Percentiles rank a stretch among this genome's conserved stretches.
These are phyloP conservation scores for Mesembryanthemum crystallinum DNA, from an alignment of 148 eudicot species.

Conservation along the genomic window DNA sequence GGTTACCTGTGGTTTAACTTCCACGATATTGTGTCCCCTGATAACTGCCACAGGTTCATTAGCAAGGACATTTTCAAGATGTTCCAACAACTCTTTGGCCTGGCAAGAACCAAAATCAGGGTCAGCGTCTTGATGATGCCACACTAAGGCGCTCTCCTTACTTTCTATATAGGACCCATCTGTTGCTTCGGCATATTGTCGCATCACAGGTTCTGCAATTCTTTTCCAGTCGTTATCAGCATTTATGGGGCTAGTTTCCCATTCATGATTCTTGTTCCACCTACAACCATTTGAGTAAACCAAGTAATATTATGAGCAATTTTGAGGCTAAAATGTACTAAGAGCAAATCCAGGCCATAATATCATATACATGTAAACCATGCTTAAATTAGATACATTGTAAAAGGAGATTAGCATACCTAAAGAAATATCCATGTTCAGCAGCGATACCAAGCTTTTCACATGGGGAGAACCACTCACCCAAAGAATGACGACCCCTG, in stretches of 20 bases:
- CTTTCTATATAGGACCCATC: constrained; percentile 66
- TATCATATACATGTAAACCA: neutral
- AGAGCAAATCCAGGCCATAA: too few relatives aligned
- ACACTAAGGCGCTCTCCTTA: constrained; percentile 72
- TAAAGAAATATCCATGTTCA: constrained; percentile 75
- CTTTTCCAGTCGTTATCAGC: constrained; percentile 57
- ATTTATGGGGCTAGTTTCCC: constrained; percentile 44
- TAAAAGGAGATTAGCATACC: constrained; percentile 31
- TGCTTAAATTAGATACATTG: neutral
- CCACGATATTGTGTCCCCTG: constrained; percentile 66
- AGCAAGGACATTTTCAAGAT: constrained; percentile 64
- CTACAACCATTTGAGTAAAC: constrained; percentile 32
- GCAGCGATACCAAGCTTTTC: constrained; percentile 73
- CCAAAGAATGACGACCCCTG: constrained; percentile 44
- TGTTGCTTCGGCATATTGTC: constrained; percentile 54
- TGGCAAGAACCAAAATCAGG: constrained; percentile 69
- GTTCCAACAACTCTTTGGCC: constrained; percentile 65
- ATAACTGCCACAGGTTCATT: constrained; percentile 71
- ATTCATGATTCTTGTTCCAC: constrained; percentile 49
- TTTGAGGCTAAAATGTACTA: neutral
- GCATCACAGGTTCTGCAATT: constrained; percentile 66
- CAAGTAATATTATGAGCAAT: neutral
- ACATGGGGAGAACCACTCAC: constrained; percentile 58
- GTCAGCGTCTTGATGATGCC: constrained; percentile 70
- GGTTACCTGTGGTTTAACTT: constrained; percentile 74